Base-by-base conservation (phyloP, 73 alveolate species). In the Paramecium pentaurelia region DNA sequence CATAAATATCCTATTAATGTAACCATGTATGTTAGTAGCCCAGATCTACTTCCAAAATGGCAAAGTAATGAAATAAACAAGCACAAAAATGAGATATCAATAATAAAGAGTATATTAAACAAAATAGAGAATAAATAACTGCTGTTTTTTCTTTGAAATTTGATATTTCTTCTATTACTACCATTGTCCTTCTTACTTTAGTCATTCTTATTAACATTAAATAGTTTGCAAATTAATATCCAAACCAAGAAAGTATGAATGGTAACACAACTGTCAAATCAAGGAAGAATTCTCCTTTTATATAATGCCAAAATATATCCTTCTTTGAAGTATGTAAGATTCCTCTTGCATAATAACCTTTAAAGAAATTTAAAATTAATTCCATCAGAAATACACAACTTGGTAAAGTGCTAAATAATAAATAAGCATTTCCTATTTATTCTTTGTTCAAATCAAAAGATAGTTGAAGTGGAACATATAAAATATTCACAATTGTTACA, bases 281-380 rank as follows among this genome's bases (percentile, higher is more conserved):
- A 37, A 75, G 32, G 36, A 37, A 22, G 34, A 75, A 75, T n/a
- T 75, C 88, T 10, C 88, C 88, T 16, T 75, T 37, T 16, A 75
- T 4, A 7, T 75, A 75, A 75, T 75, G 88, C 88, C 88, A 75
- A 75, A 75, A 75, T 36, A 75, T 75, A 37, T 75, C 88, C 20
- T 34, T 22, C 42, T 75, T 75, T 37, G 58, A 34, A 11, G 68
- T 75, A 6, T 75, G 58, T 11, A 75, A 8, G 12, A 75, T 75
- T 75, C 88, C 88, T 75, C 60, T 75, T 37, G 42, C 68, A 40
- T 75, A 75, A 37, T 37, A 75, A n/a, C 88, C 88, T 37, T 75
- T 75, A 38, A 75, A 75, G 40, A 75, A 75, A 16, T 27, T 34
- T 37, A 75, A 16, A 75, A 75, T n/a, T 37, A 75, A 40, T 7